phyloP scores from a whole-genome alignment of 2,329 filamentous ascomycete species.

The Cytospora piceicola region DNA sequence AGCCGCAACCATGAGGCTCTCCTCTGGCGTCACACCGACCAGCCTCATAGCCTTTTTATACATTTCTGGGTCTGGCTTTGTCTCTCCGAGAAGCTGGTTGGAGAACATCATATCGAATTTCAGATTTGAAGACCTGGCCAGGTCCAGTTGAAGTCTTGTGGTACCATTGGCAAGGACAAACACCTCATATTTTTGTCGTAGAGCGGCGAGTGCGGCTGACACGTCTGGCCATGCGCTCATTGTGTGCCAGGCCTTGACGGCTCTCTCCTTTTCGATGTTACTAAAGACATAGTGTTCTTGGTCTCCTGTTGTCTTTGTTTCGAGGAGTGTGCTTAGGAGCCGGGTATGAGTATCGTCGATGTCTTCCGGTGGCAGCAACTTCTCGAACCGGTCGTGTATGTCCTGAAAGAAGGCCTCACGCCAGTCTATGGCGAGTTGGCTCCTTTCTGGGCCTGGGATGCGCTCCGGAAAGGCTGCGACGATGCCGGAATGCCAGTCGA shows the following conservation, averaged over 20 bases:
- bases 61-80: constrained; percentile 52
- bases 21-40: constrained; percentile 50
- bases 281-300: constrained; percentile 31
- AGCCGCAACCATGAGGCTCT: constrained; percentile 56
- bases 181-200: constrained; percentile 45
- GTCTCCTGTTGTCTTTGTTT: constrained; percentile 30
- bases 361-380: constrained; percentile 47
- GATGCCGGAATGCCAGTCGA: constrained; percentile 55
- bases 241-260: constrained; percentile 51
- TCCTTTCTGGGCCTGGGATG: constrained; percentile 40
- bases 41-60: constrained; percentile 42
- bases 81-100: constrained; percentile 52
- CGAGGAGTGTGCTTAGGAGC: constrained; percentile 45
- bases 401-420: constrained; percentile 53
- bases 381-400: constrained; percentile 44
- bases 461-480: constrained; percentile 41
- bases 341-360: constrained; percentile 54
- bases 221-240: constrained; percentile 58
- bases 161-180: constrained; percentile 61
- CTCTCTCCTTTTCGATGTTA: constrained; percentile 30
- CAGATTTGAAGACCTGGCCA: constrained; percentile 51
- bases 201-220: constrained; percentile 42
- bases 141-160: constrained; percentile 57
- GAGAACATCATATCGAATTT: constrained; percentile 57
- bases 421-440: constrained; percentile 54